These are phyloP conservation scores for Diaporthe sp. DNA, from an alignment of 2,329 filamentous ascomycete species.

Conservation along the genomic window DNA sequence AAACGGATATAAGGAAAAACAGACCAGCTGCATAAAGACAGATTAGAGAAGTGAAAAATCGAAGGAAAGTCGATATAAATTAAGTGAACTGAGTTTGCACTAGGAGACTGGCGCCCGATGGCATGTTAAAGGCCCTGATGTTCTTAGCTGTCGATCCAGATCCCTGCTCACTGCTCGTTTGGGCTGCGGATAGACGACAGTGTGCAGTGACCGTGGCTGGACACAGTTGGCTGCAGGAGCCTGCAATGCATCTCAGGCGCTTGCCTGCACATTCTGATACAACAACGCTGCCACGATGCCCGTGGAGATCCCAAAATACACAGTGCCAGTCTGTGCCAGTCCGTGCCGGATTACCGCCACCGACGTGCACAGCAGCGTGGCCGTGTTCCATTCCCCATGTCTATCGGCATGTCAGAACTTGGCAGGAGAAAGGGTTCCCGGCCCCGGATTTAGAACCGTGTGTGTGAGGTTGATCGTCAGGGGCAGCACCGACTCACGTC, in stretches of 20 bases:
- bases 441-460: constrained; percentile 10
- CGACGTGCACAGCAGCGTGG: neutral
- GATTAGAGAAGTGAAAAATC: neutral
- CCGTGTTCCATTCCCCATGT: neutral
- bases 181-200: constrained; percentile 16
- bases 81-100: neutral
- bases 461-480: constrained; percentile 22
- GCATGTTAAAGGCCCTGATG: constrained; percentile 7
- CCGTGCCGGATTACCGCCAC: constrained; percentile 9
- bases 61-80: constrained; percentile 9
- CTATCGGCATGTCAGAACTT: neutral
- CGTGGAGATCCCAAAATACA: constrained; percentile 7
- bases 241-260: constrained; percentile 6
- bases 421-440: constrained; percentile 7
- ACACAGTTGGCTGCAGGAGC: constrained; percentile 9
- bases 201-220: neutral
- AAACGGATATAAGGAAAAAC: neutral
- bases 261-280: constrained; percentile 5
- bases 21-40: constrained; percentile 30
- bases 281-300: neutral
- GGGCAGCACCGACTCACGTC: constrained; percentile 9
- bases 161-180: neutral
- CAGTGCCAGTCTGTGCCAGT: constrained; percentile 10
- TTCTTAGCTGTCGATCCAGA: constrained; percentile 12
- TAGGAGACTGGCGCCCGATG: neutral